Base-by-base conservation (phyloP, 805 yeast species). In the Vanderwaltozyma verrucispora region DNA sequence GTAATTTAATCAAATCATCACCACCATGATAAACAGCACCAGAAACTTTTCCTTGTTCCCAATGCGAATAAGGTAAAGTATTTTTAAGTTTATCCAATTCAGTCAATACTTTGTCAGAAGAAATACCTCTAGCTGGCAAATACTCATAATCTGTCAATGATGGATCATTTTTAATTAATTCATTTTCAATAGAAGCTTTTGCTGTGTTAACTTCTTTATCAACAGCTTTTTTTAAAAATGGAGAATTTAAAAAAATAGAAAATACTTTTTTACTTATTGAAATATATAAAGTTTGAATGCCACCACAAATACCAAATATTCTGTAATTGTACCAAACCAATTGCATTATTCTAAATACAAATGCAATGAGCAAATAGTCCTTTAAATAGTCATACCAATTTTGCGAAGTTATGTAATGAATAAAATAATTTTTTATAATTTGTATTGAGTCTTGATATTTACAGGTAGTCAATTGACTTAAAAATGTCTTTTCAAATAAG, bases 1-100 rank as follows among this genome's bases (percentile, higher is more conserved):
- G 97, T 27, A 92, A 64, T 28, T 70, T 64, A 28, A 82, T 67
- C 37, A 89, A 61, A 24, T 82, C 84, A n/a, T 69, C 65, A 12
- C 96, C 96, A 23, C 97, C 96, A 51, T 92, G 97, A 52, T 89
- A 89, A 10, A 89, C 96, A 0, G 96, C 97, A 5, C 98, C 98
- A 14, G 94, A 82, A 3, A 89, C 81, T 47, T 76, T 71, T 5
- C 98, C 98, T 30, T 69, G 67, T 53, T 78, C 71, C 96, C 96
- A 89, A 39, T 77, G 80, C 1, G 85, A 67, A 46, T 82, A 85
- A 39, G 77, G 71, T 46, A 87, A 38, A 8, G 36, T 51, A 0
- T 52, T 42, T 27, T 67, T 62, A 23, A 75, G 60, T 23, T 61
- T 57, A 26, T 74, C 71, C 40, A 92, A 60, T 40, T 77, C 75